These are phyloP conservation scores for Sedum album DNA, from an alignment of 164 flowering plant species.

Conservation along the genomic window DNA sequence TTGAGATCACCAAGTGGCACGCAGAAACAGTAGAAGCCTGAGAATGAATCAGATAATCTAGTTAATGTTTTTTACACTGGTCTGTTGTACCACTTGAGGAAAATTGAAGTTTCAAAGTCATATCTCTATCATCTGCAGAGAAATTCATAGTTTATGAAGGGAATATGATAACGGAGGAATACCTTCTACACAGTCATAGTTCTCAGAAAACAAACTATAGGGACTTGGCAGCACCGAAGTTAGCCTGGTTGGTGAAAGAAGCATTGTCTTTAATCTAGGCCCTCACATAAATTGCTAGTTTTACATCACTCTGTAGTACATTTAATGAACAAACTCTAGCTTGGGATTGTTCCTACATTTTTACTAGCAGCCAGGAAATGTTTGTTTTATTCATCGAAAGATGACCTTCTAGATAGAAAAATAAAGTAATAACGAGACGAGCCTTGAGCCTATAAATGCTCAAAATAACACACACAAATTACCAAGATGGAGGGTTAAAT, in stretches of 20 bases:
- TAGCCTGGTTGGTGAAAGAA: not conserved
- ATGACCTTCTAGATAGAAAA: not conserved
- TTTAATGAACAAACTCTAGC: not conserved
- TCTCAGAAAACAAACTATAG: not conserved
- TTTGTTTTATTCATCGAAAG: not conserved
- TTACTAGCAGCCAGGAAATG: not conserved
- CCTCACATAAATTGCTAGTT: not conserved
- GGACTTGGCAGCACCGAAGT: not conserved
- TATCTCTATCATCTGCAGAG: not conserved
- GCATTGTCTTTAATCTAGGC: not conserved
- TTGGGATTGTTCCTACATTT: slow-evolving; percentile 1
- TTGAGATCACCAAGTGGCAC: slow-evolving; percentile 1
- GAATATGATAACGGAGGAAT: not conserved
- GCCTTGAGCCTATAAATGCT: not conserved
- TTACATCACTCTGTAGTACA: not conserved
- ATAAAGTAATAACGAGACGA: not conserved
- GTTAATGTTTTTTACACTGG: not conserved
- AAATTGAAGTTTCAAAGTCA: not conserved
- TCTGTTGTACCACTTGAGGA: not conserved
- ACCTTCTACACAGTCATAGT: not conserved
- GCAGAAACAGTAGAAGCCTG: not conserved
- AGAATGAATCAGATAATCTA: not conserved
- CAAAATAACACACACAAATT: not conserved
- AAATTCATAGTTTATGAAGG: not conserved
- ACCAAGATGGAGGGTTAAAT: not conserved